Percentiles rank a stretch among this genome's conserved stretches.
Evolutionary conservation across 495 filamentous ascomycete genomes (phyloP).

Genomic region (Geoglossum glabrum): DNA sequence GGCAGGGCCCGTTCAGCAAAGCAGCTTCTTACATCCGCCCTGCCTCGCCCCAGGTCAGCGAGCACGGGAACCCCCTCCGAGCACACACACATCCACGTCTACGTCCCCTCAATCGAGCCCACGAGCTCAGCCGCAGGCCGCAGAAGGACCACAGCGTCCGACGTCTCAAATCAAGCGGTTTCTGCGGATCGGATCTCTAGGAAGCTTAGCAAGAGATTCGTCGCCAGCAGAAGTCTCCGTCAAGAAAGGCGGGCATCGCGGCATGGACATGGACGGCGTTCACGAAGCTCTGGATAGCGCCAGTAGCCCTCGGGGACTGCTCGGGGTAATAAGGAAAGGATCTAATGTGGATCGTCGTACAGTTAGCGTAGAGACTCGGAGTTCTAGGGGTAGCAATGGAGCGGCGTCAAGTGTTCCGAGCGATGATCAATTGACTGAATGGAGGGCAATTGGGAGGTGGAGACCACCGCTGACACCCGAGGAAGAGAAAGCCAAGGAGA

Average conservation of each 20-base stretch:
- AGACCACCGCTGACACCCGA: neutral
- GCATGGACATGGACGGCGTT: neutral
- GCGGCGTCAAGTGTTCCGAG: neutral
- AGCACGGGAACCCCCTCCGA: neutral
- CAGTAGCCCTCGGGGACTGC: too few species aligned
- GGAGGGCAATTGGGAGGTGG: neutral
- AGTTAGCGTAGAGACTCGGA: neutral
- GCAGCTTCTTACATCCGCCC: neutral
- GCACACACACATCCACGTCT: conserved; percentile 1
- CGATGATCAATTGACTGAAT: neutral
- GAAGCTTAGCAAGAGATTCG: neutral
- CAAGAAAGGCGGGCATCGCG: neutral
- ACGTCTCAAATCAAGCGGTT: neutral
- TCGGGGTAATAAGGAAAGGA: too few species aligned
- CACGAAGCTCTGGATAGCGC: neutral
- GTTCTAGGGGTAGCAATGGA: neutral
- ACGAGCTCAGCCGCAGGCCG: neutral
- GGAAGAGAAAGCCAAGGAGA: neutral
- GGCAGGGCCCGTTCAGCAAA: neutral
- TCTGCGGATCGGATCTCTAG: neutral
- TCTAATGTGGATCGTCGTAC: neutral
- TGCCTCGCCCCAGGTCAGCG: neutral
- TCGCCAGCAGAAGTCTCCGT: neutral
- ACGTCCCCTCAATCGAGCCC: neutral
- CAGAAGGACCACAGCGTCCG: neutral